phyloP scores from a whole-genome alignment of 345 rosid species.

The Eucalyptus lansdowneana region DNA sequence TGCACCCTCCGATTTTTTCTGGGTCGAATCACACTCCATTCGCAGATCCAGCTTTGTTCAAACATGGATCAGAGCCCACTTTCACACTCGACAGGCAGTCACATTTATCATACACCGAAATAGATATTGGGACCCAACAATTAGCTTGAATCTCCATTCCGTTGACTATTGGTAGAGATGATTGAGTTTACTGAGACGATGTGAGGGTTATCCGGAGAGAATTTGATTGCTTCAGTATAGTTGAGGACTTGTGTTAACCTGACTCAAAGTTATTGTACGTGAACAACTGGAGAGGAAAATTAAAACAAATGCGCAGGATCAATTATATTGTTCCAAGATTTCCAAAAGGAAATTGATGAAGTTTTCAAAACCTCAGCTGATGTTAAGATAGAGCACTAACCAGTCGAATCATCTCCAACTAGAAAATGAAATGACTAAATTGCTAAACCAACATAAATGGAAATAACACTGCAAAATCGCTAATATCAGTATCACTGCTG shows the following conservation, averaged over 20 bases:
- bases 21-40: neutral
- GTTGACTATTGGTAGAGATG: neutral
- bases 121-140: neutral
- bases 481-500: neutral
- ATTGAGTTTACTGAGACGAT: neutral
- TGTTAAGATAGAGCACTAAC: neutral
- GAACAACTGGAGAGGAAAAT: neutral
- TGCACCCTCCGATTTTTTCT: neutral
- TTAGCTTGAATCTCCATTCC: neutral
- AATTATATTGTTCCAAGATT: neutral
- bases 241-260: neutral
- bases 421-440: neutral
- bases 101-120: neutral
- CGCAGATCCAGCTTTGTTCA: neutral
- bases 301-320: neutral
- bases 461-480: neutral
- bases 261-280: neutral
- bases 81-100: neutral
- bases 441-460: neutral
- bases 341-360: neutral
- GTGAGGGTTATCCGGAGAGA: neutral
- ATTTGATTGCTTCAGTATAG: neutral
- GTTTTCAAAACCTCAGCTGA: neutral
- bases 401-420: neutral
- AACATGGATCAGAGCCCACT: neutral